Percentiles rank a stretch among this genome's conserved stretches.
phyloP scores from a whole-genome alignment of 352 stramenopile genomes.

The Phytophthora melonis region DNA sequence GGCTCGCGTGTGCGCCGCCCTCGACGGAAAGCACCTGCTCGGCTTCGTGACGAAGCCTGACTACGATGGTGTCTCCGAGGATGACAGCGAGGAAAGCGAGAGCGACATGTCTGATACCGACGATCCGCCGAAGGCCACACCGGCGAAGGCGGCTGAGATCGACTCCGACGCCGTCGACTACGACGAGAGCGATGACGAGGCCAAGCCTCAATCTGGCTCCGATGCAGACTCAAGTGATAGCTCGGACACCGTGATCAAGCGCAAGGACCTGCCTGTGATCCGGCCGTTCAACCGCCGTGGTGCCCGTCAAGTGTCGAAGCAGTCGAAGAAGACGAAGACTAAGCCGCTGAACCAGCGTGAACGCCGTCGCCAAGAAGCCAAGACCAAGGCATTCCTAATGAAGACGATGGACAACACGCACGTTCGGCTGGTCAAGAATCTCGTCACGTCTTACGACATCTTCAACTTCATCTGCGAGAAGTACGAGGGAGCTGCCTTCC shows the following conservation, averaged over 20 bases:
- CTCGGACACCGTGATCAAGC: not conserved
- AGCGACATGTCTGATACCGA: not conserved
- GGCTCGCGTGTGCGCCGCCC: slow-evolving; percentile 3
- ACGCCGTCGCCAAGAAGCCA: not conserved
- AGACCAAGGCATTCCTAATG: slow-evolving; percentile 5
- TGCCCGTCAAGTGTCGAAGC: not conserved
- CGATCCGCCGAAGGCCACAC: not conserved
- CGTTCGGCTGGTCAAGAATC: not conserved
- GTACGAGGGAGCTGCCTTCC: slow-evolving; percentile 3
- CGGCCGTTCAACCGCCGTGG: not conserved
- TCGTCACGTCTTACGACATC: slow-evolving; percentile 1
- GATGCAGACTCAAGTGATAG: not conserved
- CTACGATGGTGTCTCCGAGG: slow-evolving; percentile 2
- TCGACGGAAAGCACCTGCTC: slow-evolving; percentile 16
- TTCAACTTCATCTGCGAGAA: slow-evolving; percentile 4
- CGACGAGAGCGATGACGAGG: not conserved
- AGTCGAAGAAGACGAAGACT: not conserved
- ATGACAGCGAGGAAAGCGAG: not conserved
- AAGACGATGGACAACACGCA: slow-evolving; percentile 14
- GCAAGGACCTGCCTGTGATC: not conserved
- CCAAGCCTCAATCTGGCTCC: not conserved
- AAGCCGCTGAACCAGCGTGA: not conserved
- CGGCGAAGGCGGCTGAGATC: too few species aligned
- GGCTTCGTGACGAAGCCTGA: not conserved
- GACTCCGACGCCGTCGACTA: not conserved